Percentiles rank a stretch among this genome's conserved stretches.
Conservation (phyloP, 805 yeast genomes). For the Candida dajiaensis region DNA sequence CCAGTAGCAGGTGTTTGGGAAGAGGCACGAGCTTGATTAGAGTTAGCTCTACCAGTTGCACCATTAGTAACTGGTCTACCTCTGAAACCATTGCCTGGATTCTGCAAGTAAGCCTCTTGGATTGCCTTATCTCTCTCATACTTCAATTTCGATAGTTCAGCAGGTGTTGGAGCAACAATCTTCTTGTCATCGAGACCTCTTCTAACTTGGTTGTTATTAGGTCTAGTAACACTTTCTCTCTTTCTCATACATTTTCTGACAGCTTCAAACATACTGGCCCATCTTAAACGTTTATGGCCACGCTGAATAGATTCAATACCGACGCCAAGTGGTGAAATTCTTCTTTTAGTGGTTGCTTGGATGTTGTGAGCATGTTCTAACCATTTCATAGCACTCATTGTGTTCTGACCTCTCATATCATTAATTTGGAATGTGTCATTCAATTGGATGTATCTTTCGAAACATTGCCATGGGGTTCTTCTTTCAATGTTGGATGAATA, state of each 20-base stretch:
- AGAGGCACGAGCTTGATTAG: background rate
- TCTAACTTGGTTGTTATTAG: conserved; percentile 40
- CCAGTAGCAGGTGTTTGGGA: background rate
- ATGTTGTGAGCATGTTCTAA: conserved; percentile 84
- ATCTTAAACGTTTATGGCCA: conserved; percentile 84
- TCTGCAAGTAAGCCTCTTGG: conserved; percentile 62
- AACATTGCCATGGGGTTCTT: conserved; percentile 98
- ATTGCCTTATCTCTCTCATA: conserved; percentile 80
- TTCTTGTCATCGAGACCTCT: conserved; percentile 35
- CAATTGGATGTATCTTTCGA: conserved; percentile 90
- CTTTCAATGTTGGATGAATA: conserved; percentile 88
- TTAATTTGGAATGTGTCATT: conserved; percentile 81
- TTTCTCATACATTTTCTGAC: conserved; percentile 85
- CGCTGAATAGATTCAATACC: conserved; percentile 88
- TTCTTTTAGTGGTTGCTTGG: conserved; percentile 80
- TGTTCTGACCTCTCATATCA: conserved; percentile 84
- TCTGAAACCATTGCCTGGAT: conserved; percentile 19
- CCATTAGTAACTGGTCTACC: conserved; percentile 8
- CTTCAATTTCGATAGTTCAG: conserved; percentile 77
- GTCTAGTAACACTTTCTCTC: conserved; percentile 70
- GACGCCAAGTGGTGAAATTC: conserved; percentile 91
- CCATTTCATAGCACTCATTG: conserved; percentile 85
- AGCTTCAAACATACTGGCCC: conserved; percentile 98
- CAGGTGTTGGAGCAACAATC: conserved; percentile 67
- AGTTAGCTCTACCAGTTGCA: conserved; percentile 2